Percentiles rank a stretch among this genome's conserved stretches.
Evolutionary conservation across 148 eudicot species (phyloP).

Genomic region (Spergularia marina): DNA sequence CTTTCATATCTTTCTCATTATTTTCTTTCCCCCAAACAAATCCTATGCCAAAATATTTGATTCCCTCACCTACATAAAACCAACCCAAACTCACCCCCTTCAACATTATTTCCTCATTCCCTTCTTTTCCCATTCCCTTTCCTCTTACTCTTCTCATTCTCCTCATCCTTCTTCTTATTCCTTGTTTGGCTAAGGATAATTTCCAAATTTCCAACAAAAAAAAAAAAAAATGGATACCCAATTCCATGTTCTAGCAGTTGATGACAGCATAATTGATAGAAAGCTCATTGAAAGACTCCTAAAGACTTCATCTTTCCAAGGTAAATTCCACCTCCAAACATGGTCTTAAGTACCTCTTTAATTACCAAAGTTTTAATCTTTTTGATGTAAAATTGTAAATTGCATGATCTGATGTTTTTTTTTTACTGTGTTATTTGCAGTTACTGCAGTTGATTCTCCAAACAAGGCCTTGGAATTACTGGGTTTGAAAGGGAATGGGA

Average conservation of each 20-base stretch:
- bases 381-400: background rate
- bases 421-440: background rate
- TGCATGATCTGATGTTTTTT: background rate
- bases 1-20: constrained; percentile 4
- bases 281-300: constrained; percentile 21
- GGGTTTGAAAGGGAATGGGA: constrained; percentile 18
- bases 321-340: background rate
- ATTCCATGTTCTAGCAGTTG: constrained; percentile 25
- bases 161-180: background rate
- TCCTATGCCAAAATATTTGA: background rate
- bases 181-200: background rate
- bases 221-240: constrained; percentile 3
- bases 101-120: no score
- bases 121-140: no score
- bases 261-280: constrained; percentile 22
- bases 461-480: constrained; percentile 16
- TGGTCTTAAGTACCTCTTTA: no score
- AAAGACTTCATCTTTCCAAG: constrained; percentile 22
- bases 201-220: no score
- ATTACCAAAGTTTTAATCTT: background rate
- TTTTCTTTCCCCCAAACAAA: background rate
- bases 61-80: background rate
- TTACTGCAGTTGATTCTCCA: constrained; percentile 19
- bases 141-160: background rate
- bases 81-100: background rate